Evolutionary conservation across 768 basidiomycete genomes (phyloP).

Genomic region (Coprinopsis marcescibilis): DNA sequence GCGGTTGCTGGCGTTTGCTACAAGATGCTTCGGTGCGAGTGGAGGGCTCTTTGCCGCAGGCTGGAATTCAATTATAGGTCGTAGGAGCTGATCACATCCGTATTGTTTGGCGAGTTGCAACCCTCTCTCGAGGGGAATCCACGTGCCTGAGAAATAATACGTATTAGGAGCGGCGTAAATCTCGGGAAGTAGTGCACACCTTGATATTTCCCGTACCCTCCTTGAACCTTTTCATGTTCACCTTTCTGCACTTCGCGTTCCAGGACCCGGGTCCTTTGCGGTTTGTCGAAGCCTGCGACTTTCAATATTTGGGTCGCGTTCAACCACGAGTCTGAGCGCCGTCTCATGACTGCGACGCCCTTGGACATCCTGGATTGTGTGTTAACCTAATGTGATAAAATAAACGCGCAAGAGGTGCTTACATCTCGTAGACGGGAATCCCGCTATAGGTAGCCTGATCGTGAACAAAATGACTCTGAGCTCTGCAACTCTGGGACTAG

Average conservation of each 20-base stretch:
- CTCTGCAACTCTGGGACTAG: conserved; percentile 9
- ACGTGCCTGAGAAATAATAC: conserved; percentile 63
- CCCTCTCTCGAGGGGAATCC: conserved; percentile 95
- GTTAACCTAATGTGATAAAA: conserved; percentile 22
- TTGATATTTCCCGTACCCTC: conserved; percentile 99
- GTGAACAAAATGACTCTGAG: conserved; percentile 20
- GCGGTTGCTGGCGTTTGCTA: conserved; percentile 56
- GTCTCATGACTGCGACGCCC: conserved; percentile 95
- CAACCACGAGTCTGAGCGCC: conserved; percentile 93
- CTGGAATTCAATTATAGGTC: conserved; percentile 92
- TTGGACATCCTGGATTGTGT: conserved; percentile 77
- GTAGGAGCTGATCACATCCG: conserved; percentile 79
- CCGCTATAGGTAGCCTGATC: conserved; percentile 86
- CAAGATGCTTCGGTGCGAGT: conserved; percentile 92
- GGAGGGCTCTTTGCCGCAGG: conserved; percentile 89
- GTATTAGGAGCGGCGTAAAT: conserved; percentile 14
- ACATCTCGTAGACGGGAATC: conserved; percentile 92
- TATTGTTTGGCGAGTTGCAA: conserved; percentile 85
- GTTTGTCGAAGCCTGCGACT: conserved; percentile 98
- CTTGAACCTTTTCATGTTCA: conserved; percentile 98
- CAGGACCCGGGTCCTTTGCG: conserved; percentile 92
- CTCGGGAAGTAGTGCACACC: conserved; percentile 43
- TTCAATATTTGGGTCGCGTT: conserved; percentile 99
- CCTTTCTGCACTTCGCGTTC: conserved; percentile 99
- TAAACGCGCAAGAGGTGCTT: conserved; percentile 39